These are phyloP conservation scores for Lupinus albus DNA, from an alignment of 306 rosid species.

Conservation along the genomic window DNA sequence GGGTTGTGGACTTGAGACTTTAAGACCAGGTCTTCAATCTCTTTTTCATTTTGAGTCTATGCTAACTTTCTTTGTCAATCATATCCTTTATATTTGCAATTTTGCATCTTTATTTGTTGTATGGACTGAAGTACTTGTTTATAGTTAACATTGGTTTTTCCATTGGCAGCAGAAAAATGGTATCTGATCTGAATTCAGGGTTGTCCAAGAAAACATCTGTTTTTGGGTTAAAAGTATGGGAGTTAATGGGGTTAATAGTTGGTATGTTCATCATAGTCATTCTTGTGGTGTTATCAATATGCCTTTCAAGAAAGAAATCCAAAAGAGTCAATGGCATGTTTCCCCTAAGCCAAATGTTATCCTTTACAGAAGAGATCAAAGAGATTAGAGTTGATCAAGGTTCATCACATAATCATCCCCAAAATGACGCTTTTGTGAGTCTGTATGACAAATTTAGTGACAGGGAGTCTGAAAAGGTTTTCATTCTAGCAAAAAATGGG, in stretches of 20 bases:
- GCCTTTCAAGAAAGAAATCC: slow-evolving; percentile 78
- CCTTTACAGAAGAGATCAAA: slow-evolving; percentile 81
- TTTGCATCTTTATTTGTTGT: slow-evolving; percentile 33
- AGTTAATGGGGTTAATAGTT: slow-evolving; percentile 68
- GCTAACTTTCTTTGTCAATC: slow-evolving; percentile 26
- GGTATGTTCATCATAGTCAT: slow-evolving; percentile 69
- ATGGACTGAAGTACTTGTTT: slow-evolving; percentile 30
- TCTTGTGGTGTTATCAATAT: slow-evolving; percentile 72
- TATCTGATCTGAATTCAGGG: slow-evolving; percentile 67
- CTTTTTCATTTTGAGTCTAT: slow-evolving; percentile 26
- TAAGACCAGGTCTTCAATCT: slow-evolving; percentile 41
- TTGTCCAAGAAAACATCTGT: slow-evolving; percentile 71
- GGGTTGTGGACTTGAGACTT: slow-evolving; percentile 2
- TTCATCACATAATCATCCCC: slow-evolving; percentile 54
- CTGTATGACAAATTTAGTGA: slow-evolving; percentile 65
- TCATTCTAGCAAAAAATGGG: slow-evolving; percentile 62
- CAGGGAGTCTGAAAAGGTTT: slow-evolving; percentile 67
- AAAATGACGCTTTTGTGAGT: slow-evolving; percentile 50
- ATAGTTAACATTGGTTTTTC: slow-evolving; percentile 40
- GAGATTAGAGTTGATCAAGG: slow-evolving; percentile 82
- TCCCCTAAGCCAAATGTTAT: slow-evolving; percentile 60
- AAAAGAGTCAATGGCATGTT: slow-evolving; percentile 65
- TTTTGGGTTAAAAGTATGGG: slow-evolving; percentile 83
- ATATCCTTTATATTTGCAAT: slow-evolving; percentile 13
- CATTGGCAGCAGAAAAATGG: slow-evolving; percentile 57